These are phyloP conservation scores for Buxus sempervirens DNA, from an alignment of 164 flowering plant species.

Conservation along the genomic window DNA sequence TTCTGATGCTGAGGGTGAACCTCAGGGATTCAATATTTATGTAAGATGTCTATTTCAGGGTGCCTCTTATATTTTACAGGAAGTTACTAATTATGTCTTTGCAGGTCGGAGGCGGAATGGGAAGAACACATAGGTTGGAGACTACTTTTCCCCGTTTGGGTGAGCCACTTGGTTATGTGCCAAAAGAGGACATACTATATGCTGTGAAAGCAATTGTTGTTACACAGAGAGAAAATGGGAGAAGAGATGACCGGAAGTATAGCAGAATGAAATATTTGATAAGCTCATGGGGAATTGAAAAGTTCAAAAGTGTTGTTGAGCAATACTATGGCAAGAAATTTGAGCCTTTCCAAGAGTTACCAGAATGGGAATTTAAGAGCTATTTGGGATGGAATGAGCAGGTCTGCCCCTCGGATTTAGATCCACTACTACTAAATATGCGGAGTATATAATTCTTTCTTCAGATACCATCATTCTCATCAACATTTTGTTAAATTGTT, in stretches of 20 bases:
- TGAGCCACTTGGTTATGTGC: conserved; percentile 92
- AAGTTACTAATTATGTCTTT: conserved; percentile 10
- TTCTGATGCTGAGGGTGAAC: conserved; percentile 79
- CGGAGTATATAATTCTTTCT: background rate
- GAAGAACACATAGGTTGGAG: conserved; percentile 88
- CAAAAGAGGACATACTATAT: conserved; percentile 90
- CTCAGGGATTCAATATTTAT: conserved; percentile 89
- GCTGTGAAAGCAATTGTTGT: conserved; percentile 96
- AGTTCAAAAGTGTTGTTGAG: conserved; percentile 88
- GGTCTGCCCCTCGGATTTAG: conserved; percentile 30
- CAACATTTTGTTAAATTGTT: background rate
- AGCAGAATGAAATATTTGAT: conserved; percentile 97
- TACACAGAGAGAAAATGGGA: conserved; percentile 94
- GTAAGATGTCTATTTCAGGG: conserved; percentile 38
- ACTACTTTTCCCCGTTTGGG: conserved; percentile 91
- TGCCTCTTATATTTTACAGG: background rate
- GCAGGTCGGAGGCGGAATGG: conserved; percentile 99
- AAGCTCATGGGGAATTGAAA: conserved; percentile 93
- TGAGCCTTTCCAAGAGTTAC: conserved; percentile 76
- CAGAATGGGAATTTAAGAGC: conserved; percentile 96
- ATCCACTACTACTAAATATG: background rate
- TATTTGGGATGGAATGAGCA: conserved; percentile 97
- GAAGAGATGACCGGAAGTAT: conserved; percentile 94
- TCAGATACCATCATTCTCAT: background rate
- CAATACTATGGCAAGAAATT: conserved; percentile 93